Percentiles rank a stretch among this genome's conserved stretches.
Conservation (phyloP, 208 protist genomes). For the Acanthamoeba sp. region DNA sequence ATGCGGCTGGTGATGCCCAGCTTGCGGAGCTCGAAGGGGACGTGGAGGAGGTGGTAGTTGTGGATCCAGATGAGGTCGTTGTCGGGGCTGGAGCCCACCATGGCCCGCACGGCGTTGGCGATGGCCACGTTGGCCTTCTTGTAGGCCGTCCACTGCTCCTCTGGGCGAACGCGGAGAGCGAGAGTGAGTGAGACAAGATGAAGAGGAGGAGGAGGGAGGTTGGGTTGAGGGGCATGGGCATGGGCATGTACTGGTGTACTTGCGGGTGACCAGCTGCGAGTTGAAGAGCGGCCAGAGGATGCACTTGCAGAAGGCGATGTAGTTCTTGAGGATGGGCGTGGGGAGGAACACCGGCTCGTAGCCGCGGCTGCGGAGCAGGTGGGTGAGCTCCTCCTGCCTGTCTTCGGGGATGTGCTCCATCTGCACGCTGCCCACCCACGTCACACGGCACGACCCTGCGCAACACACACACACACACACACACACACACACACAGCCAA, state of each 20-base stretch:
- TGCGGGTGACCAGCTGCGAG: conserved; percentile 64
- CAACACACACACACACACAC: neutral
- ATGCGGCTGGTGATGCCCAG: conserved; percentile 46
- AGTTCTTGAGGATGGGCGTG: conserved; percentile 30
- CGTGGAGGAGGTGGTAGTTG: conserved; percentile 56
- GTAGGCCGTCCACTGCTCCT: conserved; percentile 58
- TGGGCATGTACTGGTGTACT: conserved; percentile 48
- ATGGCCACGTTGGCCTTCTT: conserved; percentile 22
- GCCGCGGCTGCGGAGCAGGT: neutral
- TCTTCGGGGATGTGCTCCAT: conserved; percentile 25
- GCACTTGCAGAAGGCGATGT: conserved; percentile 51
- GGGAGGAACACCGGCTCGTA: conserved; percentile 8
- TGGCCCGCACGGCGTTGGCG: neutral
- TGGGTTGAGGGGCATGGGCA: too few relatives aligned
- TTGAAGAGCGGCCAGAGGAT: conserved; percentile 68
- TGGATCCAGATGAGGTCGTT: conserved; percentile 72
- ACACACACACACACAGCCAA: neutral
- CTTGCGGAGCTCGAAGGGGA: conserved; percentile 51
- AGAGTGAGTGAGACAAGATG: neutral
- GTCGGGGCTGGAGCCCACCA: neutral
- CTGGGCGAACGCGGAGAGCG: neutral
- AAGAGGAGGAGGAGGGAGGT: neutral
- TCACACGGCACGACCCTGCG: neutral
- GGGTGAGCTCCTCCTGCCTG: neutral
- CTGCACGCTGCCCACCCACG: conserved; percentile 30